Evolutionary conservation across 1,284 basidiomycete genomes (phyloP).

Genomic region (Microbotryum saponariae): DNA sequence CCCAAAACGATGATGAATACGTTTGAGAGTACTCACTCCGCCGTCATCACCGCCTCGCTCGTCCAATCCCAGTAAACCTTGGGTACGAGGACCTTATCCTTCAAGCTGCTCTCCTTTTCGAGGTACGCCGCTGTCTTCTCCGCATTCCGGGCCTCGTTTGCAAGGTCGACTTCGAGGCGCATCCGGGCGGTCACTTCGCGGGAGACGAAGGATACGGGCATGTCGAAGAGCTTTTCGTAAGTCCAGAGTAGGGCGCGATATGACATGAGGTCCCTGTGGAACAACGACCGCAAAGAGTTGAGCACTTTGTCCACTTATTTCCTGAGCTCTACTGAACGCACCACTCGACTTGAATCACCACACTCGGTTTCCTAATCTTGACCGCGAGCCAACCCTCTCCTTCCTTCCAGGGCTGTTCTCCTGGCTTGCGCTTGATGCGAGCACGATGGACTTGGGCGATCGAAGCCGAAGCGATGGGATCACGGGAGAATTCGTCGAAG

Average conservation of each 20-base stretch:
- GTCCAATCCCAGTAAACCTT: slow-evolving; percentile 64
- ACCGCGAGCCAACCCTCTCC: slow-evolving; percentile 61
- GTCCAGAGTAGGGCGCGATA: slow-evolving; percentile 37
- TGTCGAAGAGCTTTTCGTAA: slow-evolving; percentile 51
- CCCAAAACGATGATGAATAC: background rate
- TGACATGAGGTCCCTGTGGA: slow-evolving; percentile 53
- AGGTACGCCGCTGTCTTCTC: slow-evolving; percentile 54
- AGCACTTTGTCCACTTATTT: no score
- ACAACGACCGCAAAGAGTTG: no score
- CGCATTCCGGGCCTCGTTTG: slow-evolving; percentile 63
- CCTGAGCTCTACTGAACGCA: slow-evolving; percentile 4
- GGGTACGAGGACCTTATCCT: slow-evolving; percentile 68
- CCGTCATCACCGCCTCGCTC: slow-evolving; percentile 68
- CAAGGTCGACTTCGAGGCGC: slow-evolving; percentile 70
- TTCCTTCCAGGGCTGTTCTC: slow-evolving; percentile 43
- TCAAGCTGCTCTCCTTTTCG: slow-evolving; percentile 56
- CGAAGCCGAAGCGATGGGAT: slow-evolving; percentile 71
- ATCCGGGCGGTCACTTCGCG: slow-evolving; percentile 74
- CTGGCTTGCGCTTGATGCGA: slow-evolving; percentile 48
- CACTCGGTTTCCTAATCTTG: slow-evolving; percentile 83
- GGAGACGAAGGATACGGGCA: slow-evolving; percentile 67
- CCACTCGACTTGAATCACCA: slow-evolving; percentile 69
- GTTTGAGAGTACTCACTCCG: slow-evolving; percentile 53
- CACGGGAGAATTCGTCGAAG: slow-evolving; percentile 66
- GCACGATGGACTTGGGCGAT: slow-evolving; percentile 84